Conservation (phyloP, 2,329 filamentous ascomycete species). For the Fusarium tanahbumbuense region DNA sequence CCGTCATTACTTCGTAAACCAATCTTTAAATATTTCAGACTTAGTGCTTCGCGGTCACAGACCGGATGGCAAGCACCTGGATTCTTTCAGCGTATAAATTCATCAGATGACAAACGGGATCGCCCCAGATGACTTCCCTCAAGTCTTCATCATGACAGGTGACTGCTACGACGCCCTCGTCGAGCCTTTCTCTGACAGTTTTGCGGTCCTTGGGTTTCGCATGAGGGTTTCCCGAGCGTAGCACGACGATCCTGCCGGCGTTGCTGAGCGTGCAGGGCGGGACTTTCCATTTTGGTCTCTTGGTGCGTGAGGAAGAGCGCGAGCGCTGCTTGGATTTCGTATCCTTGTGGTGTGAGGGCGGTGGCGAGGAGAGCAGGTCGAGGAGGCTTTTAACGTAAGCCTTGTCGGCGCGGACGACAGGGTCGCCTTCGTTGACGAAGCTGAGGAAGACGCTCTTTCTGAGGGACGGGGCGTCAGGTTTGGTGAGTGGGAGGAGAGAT, state of each 20-base stretch:
- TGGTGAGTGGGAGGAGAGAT: slow-evolving; percentile 74
- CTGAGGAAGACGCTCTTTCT: slow-evolving; percentile 79
- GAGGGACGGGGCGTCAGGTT: slow-evolving; percentile 61
- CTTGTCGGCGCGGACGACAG: slow-evolving; percentile 80
- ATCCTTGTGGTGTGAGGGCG: slow-evolving; percentile 46
- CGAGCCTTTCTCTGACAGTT: slow-evolving; percentile 62
- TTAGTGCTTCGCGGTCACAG: slow-evolving; percentile 44
- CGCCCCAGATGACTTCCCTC: slow-evolving; percentile 79
- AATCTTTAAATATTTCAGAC: neutral
- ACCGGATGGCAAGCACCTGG: slow-evolving; percentile 76
- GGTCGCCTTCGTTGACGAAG: slow-evolving; percentile 89
- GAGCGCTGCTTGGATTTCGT: slow-evolving; percentile 20
- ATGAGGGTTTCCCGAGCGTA: slow-evolving; percentile 64
- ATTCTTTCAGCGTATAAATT: slow-evolving; percentile 78
- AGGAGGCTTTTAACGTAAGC: slow-evolving; percentile 79
- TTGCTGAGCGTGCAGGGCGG: slow-evolving; percentile 75
- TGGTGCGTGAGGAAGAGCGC: slow-evolving; percentile 16
- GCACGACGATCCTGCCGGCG: slow-evolving; percentile 75
- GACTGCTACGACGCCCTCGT: slow-evolving; percentile 75
- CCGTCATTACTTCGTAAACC: slow-evolving; percentile 21
- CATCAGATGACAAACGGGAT: slow-evolving; percentile 85
- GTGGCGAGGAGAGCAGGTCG: slow-evolving; percentile 73
- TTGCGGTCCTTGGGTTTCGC: slow-evolving; percentile 56
- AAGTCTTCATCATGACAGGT: slow-evolving; percentile 75
- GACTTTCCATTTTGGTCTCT: slow-evolving; percentile 69